Conservation (phyloP, 208 protist genomes). For the Herpetomonas muscarum region DNA sequence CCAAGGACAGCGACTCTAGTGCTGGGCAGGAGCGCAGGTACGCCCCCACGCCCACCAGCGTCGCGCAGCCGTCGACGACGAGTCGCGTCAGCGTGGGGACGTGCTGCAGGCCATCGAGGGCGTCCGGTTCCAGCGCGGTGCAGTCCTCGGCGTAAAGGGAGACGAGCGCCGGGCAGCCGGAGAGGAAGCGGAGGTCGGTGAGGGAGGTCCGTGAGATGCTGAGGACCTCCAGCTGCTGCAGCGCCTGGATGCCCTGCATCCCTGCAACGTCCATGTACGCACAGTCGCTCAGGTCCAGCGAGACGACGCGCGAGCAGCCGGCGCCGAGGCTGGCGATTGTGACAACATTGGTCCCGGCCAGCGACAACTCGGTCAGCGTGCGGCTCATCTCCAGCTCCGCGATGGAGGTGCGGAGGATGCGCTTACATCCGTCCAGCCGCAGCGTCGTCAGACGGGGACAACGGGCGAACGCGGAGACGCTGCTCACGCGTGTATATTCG, state of each 20-base stretch:
- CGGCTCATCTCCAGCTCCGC: conserved; percentile 37
- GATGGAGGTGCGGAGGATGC: conserved; percentile 47
- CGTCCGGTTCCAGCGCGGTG: conserved; percentile 22
- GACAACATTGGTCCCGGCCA: conserved; percentile 53
- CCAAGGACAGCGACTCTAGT: conserved; percentile 36
- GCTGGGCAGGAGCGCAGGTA: conserved; percentile 25
- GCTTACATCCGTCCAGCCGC: conserved; percentile 51
- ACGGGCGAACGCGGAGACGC: conserved; percentile 23
- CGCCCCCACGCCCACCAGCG: conserved; percentile 15
- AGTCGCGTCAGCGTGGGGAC: conserved; percentile 28
- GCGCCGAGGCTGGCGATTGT: conserved; percentile 43
- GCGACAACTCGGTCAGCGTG: conserved; percentile 37
- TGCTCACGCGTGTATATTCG: conserved; percentile 60
- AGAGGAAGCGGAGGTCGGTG: conserved; percentile 38
- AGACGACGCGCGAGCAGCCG: conserved; percentile 23
- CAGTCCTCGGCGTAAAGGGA: conserved; percentile 51
- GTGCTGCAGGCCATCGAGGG: conserved; percentile 28
- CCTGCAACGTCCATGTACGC: conserved; percentile 51
- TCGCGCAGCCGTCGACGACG: conserved; percentile 29
- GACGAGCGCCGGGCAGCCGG: conserved; percentile 24
- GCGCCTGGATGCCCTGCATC: conserved; percentile 43
- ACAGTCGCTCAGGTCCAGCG: conserved; percentile 54
- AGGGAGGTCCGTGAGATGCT: conserved; percentile 43
- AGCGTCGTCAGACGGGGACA: conserved; percentile 29
- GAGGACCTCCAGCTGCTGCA: conserved; percentile 44